These are phyloP conservation scores for Ilex asprella DNA, from an alignment of 257 asterid species.

Conservation along the genomic window DNA sequence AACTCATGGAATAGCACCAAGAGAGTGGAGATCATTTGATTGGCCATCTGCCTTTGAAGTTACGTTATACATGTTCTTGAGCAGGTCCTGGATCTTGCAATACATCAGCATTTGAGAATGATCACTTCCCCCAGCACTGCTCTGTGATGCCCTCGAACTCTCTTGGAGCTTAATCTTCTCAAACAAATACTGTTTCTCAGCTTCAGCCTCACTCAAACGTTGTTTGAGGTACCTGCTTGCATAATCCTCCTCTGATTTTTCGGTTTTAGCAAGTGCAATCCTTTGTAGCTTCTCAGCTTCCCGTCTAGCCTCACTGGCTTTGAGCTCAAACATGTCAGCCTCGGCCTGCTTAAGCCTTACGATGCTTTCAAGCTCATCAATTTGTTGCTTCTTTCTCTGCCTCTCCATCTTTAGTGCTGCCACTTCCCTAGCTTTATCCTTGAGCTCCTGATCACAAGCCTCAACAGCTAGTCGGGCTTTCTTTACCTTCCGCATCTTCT, in stretches of 20 bases:
- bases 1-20: slow-evolving; percentile 23
- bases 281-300: slow-evolving; percentile 91
- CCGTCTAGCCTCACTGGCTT: slow-evolving; percentile 83
- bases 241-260: slow-evolving; percentile 84
- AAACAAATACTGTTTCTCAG: slow-evolving; percentile 79
- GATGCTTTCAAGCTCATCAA: slow-evolving; percentile 80
- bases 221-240: slow-evolving; percentile 87
- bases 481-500: slow-evolving; percentile 75
- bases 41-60: slow-evolving; percentile 34
- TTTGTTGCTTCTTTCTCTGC: slow-evolving; percentile 75
- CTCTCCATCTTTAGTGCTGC: slow-evolving; percentile 66
- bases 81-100: slow-evolving; percentile 66
- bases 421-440: slow-evolving; percentile 81
- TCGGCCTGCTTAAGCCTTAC: slow-evolving; percentile 86
- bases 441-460: slow-evolving; percentile 86
- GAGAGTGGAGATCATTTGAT: slow-evolving; percentile 25
- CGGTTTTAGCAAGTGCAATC: slow-evolving; percentile 77
- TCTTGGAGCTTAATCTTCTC: slow-evolving; percentile 89
- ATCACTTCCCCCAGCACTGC: slow-evolving; percentile 50
- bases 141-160: slow-evolving; percentile 59
- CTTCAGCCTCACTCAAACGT: slow-evolving; percentile 88
- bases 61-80: slow-evolving; percentile 62
- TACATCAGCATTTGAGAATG: slow-evolving; percentile 51
- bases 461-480: slow-evolving; percentile 75
- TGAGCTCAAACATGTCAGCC: slow-evolving; percentile 86